These are phyloP conservation scores for Mycena citricolor DNA, from an alignment of 1,284 basidiomycete species.

Conservation along the genomic window DNA sequence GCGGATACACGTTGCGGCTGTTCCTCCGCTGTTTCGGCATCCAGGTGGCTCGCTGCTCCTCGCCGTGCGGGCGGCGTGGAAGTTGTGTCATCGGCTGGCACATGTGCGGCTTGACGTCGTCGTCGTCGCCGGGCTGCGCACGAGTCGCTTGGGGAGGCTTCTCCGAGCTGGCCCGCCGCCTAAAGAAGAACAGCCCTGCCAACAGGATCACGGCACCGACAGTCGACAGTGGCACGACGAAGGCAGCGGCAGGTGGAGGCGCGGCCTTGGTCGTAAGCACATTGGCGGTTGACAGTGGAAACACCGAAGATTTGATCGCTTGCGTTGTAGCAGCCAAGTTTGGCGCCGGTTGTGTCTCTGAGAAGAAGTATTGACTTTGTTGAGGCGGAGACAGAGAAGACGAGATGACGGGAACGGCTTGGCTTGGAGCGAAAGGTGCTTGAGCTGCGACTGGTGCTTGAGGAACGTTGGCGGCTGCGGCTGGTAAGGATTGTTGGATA, in stretches of 20 bases:
- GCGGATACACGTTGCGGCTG: too few species aligned
- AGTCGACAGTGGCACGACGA: slow-evolving; percentile 46
- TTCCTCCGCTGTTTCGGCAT: too few species aligned
- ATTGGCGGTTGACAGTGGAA: slow-evolving; percentile 6
- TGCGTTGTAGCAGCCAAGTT: slow-evolving; percentile 1
- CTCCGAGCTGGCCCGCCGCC: slow-evolving; percentile 22
- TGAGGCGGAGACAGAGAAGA: slow-evolving; percentile 6
- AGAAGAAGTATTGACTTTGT: too few species aligned
- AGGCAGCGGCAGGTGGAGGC: slow-evolving; percentile 39
- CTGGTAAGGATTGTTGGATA: not conserved
- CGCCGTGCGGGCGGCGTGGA: too few species aligned
- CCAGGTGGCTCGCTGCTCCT: too few species aligned
- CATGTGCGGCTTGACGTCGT: too few species aligned
- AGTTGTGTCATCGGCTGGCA: too few species aligned
- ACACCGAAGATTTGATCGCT: too few species aligned
- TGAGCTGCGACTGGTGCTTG: slow-evolving; percentile 16
- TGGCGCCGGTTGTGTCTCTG: too few species aligned
- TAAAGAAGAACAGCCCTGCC: slow-evolving; percentile 34
- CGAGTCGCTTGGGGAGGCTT: not conserved
- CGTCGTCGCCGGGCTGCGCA: not conserved
- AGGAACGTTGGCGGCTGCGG: slow-evolving; percentile 6
- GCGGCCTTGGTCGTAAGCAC: slow-evolving; percentile 14
- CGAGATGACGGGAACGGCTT: not conserved
- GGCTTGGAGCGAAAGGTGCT: slow-evolving; percentile 11
- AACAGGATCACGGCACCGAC: slow-evolving; percentile 40